These are phyloP conservation scores for Thraustotheca clavata DNA, from an alignment of 352 stramenopile genomes.

Conservation along the genomic window DNA sequence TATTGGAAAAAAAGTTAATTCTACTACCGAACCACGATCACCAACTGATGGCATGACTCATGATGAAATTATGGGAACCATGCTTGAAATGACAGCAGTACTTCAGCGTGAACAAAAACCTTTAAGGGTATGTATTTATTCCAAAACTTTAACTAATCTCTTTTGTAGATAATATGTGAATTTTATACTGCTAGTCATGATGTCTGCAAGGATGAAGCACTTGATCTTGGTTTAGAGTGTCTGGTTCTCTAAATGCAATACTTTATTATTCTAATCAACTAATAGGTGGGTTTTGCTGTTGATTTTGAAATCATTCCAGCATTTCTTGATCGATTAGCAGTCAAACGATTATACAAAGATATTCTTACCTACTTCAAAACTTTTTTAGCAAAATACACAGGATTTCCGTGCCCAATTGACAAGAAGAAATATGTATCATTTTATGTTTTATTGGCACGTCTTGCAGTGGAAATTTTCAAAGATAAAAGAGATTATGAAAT, in stretches of 20 bases:
- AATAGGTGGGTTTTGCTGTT: constrained; percentile 60
- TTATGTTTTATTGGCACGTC: constrained; percentile 43
- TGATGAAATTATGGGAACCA: constrained; percentile 59
- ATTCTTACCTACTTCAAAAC: constrained; percentile 47
- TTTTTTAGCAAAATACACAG: constrained; percentile 49
- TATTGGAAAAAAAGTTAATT: too few species aligned
- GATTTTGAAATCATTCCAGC: constrained; percentile 75
- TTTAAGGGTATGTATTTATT: constrained; percentile 24
- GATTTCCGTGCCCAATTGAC: constrained; percentile 43
- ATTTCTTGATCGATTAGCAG: constrained; percentile 67
- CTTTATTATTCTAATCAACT: constrained; percentile 28
- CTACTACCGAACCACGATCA: constrained; percentile 4
- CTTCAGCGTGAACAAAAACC: constrained; percentile 58
- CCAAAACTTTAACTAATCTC: not conserved
- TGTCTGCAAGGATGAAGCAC: constrained; percentile 31
- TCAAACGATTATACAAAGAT: constrained; percentile 64
- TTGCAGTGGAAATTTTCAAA: constrained; percentile 64
- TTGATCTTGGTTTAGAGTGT: constrained; percentile 27
- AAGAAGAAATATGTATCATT: constrained; percentile 67
- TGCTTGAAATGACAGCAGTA: constrained; percentile 66
- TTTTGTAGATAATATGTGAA: constrained; percentile 43
- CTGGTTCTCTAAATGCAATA: not conserved
- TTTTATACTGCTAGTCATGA: constrained; percentile 59
- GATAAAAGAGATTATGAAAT: constrained; percentile 60
- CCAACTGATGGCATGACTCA: constrained; percentile 25